Evolutionary conservation across 1,284 basidiomycete species (phyloP), one percentile per base, ranked within the genome.

Genomic region (Pseudozyma sp.): DNA sequence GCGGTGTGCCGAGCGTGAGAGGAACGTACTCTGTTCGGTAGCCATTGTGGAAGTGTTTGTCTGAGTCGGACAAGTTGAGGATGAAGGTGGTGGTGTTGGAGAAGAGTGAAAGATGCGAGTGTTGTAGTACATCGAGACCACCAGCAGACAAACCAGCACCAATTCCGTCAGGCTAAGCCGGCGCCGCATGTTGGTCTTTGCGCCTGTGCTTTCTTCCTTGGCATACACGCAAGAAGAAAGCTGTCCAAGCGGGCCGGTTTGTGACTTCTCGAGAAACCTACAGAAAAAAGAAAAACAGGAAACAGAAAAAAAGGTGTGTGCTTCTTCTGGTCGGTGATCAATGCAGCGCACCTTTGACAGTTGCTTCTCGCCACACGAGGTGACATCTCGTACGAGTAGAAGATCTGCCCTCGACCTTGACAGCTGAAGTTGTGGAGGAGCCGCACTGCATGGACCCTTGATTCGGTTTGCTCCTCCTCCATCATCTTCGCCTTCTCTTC

Each of bases 1-100:
- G 3, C n/a, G 31, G 17, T 24, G 24, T 24, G 24, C 4, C 24
- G 34, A 30, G 19, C 11, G 47, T 11, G n/a, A 31, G 35, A 43
- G 46, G 17, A 16, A 10, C 79, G 69, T 61, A 81, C 79, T 81
- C 74, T 80, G 80, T 50, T 81, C 80, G 39, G 78, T 75, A 67
- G 80, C 78, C 80, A 81, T 81, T 65, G 71, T 81, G 74, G 63
- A 43, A 52, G 44, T 10, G 19, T 39, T 33, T 46, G 35, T 33
- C 48, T 37, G 39, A 47, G 59, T 46, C 57, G 44, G 37, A 57
- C 46, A 33, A 42, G 55, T 11, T 7, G 48, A 44, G 2, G 43
- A 34, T 29, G 61, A 46, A 50, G 73, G 52, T 58, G 50, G 24
- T 55, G 61, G 33, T 17, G 65, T 31, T 35, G 47, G 13, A 35